phyloP scores from a whole-genome alignment of 164 flowering plant species.

The Macadamia tetraphylla region DNA sequence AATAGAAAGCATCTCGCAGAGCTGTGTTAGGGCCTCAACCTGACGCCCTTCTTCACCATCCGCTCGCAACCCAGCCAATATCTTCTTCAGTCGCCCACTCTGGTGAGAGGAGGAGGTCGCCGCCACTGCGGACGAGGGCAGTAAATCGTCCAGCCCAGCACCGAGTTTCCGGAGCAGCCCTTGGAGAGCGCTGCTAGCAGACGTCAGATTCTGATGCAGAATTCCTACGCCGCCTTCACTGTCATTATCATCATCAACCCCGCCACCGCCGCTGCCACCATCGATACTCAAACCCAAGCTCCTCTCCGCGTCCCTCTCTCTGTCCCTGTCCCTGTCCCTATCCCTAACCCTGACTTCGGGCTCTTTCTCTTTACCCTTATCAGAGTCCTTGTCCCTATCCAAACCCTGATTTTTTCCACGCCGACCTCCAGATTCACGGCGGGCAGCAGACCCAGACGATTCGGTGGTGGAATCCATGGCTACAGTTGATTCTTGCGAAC shows the following conservation, averaged over 20 bases:
- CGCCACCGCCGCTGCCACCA: constrained; percentile 23
- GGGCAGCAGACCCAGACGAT: constrained; percentile 51
- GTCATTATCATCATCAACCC: constrained; percentile 54
- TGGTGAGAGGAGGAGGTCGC: constrained; percentile 78
- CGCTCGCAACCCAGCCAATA: constrained; percentile 77
- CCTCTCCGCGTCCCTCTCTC: constrained; percentile 24
- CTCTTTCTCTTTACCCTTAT: constrained; percentile 92
- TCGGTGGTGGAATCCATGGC: constrained; percentile 58
- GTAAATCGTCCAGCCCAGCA: constrained; percentile 87
- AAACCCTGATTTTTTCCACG: constrained; percentile 33
- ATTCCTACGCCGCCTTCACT: constrained; percentile 70
- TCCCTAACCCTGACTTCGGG: constrained; percentile 63
- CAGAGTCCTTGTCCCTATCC: constrained; percentile 43
- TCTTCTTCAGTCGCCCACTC: constrained; percentile 87
- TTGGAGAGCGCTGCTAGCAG: constrained; percentile 91
- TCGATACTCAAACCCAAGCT: constrained; percentile 56
- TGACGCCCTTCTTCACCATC: constrained; percentile 97
- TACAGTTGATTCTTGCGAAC: constrained; percentile 25
- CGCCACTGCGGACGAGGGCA: constrained; percentile 61
- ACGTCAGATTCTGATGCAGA: constrained; percentile 72
- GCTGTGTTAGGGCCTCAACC: constrained; percentile 90
- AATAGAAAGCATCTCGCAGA: constrained; percentile 93
- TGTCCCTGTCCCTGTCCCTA: constrained; percentile 40
- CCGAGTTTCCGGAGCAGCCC: constrained; percentile 85
- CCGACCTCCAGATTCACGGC: constrained; percentile 35